Conservation (phyloP, 2,329 filamentous ascomycete genomes). For the Tolypocladium tundrense region DNA sequence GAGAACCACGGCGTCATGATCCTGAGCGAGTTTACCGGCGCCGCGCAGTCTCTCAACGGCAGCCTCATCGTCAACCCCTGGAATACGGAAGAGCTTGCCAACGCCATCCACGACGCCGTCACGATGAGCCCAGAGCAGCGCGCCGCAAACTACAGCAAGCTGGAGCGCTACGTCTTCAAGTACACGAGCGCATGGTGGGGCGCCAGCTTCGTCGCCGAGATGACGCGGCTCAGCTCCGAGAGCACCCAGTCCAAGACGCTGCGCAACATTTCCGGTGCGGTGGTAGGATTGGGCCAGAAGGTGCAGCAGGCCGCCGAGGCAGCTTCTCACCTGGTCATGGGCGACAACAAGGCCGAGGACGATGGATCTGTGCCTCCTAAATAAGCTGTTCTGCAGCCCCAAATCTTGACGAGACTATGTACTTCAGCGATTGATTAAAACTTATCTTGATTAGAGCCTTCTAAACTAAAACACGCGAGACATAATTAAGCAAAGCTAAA, state of each 20-base stretch:
- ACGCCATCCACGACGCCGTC: constrained; percentile 90
- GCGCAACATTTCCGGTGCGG: constrained; percentile 28
- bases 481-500: too few relatives aligned
- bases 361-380: constrained; percentile 4
- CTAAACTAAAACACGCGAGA: too few relatives aligned
- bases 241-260: constrained; percentile 28
- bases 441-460: neutral
- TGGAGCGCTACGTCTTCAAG: constrained; percentile 93
- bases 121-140: constrained; percentile 90
- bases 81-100: constrained; percentile 93
- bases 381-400: neutral
- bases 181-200: constrained; percentile 98
- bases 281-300: constrained; percentile 20
- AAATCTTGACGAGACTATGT: neutral
- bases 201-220: constrained; percentile 79
- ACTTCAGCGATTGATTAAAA: neutral
- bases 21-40: constrained; percentile 91
- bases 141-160: constrained; percentile 76
- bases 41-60: constrained; percentile 87
- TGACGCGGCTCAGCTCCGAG: constrained; percentile 43
- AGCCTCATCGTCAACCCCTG: constrained; percentile 94
- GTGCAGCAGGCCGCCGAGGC: constrained; percentile 12
- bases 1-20: constrained; percentile 90
- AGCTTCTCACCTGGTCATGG: constrained; percentile 8
- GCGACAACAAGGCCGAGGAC: constrained; percentile 1